Conservation (phyloP, 2,329 filamentous ascomycete species). For the Alternaria postmessia region DNA sequence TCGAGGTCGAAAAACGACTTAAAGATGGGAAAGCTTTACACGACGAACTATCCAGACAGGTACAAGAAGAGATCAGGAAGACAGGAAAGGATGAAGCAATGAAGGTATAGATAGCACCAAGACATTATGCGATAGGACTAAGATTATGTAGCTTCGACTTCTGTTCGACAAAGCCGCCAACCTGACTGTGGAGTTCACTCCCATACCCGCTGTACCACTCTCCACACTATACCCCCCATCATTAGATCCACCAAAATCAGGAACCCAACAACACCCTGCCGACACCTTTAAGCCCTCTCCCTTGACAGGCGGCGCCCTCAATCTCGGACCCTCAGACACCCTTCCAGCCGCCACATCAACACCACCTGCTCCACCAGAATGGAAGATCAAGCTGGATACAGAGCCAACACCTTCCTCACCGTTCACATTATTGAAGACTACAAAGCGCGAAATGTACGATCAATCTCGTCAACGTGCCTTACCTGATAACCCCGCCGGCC, state of each 20-base stretch:
- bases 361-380: conserved; percentile 42
- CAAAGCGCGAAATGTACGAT: conserved; percentile 74
- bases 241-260: conserved; percentile 58
- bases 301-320: conserved; percentile 47
- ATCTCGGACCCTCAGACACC: conserved; percentile 40
- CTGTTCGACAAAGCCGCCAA: conserved; percentile 56
- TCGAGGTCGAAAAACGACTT: conserved; percentile 43
- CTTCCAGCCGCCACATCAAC: conserved; percentile 34
- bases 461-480: conserved; percentile 71
- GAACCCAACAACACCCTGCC: conserved; percentile 29
- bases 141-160: conserved; percentile 59
- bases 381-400: conserved; percentile 63
- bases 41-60: conserved; percentile 43
- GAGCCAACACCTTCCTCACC: conserved; percentile 61
- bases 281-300: conserved; percentile 44
- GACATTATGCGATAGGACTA: background rate
- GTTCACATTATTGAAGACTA: conserved; percentile 90
- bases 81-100: conserved; percentile 35
- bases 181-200: conserved; percentile 50
- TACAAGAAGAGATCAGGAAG: conserved; percentile 37
- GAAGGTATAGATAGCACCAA: conserved; percentile 27
- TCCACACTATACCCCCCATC: conserved; percentile 66
- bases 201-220: conserved; percentile 54
- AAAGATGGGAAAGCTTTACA: conserved; percentile 46
- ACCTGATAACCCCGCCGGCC: conserved; percentile 37